phyloP scores from a whole-genome alignment of 306 rosid genomes.

The Quercus engelmannii region DNA sequence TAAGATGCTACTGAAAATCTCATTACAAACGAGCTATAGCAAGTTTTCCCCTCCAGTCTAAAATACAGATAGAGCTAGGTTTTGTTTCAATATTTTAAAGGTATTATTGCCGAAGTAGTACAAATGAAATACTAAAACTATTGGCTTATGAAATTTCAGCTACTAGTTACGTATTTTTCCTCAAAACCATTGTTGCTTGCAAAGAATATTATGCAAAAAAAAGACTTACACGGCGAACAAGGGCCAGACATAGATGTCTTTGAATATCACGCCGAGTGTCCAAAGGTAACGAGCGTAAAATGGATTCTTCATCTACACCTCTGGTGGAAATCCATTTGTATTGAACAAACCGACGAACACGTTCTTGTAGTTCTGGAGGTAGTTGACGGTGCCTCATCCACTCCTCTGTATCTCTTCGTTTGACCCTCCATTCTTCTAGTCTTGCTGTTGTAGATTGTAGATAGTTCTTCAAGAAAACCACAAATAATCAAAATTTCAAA shows the following conservation, averaged over 20 bases:
- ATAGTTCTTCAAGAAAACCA: slow-evolving; percentile 42
- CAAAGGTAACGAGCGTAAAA: slow-evolving; percentile 65
- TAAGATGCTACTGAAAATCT: too few relatives aligned
- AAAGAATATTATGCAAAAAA: background rate
- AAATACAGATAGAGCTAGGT: too few relatives aligned
- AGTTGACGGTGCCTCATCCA: slow-evolving; percentile 98
- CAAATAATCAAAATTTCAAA: background rate
- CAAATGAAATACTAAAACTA: too few relatives aligned
- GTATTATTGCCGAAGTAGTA: too few relatives aligned
- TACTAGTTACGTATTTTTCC: background rate
- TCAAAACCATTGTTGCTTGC: background rate
- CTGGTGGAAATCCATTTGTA: slow-evolving; percentile 88
- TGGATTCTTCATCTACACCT: slow-evolving; percentile 87
- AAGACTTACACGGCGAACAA: slow-evolving; percentile 71
- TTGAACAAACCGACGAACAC: slow-evolving; percentile 77
- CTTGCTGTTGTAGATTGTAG: slow-evolving; percentile 81
- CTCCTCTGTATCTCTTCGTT: slow-evolving; percentile 82
- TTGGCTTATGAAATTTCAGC: too few relatives aligned
- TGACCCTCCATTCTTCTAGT: slow-evolving; percentile 89
- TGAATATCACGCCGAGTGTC: slow-evolving; percentile 85
- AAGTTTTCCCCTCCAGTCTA: too few relatives aligned
- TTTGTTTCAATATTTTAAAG: too few relatives aligned
- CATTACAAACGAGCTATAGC: too few relatives aligned
- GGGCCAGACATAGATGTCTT: slow-evolving; percentile 80
- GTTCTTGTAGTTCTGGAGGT: slow-evolving; percentile 65